These are phyloP conservation scores for Puccinia brachypodii DNA, from an alignment of 1,284 basidiomycete species.

Conservation along the genomic window DNA sequence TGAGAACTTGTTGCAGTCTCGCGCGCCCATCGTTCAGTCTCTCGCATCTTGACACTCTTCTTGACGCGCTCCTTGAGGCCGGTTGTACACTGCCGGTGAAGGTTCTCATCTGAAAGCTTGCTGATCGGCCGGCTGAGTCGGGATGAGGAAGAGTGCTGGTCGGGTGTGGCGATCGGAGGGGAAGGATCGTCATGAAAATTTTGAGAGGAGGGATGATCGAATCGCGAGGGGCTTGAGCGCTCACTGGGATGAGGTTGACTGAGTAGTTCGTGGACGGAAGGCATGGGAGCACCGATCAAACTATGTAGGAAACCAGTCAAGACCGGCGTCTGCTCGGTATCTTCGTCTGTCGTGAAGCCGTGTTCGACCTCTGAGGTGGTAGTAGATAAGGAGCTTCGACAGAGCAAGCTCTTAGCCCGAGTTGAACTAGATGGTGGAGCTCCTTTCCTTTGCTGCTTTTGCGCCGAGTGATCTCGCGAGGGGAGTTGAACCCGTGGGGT, in stretches of 20 bases:
- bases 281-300: conserved; percentile 17
- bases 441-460: conserved; percentile 11
- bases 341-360: conserved; percentile 17
- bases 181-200: too few relatives aligned
- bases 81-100: conserved; percentile 1
- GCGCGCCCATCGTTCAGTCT: conserved; percentile 38
- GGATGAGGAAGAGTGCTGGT: background rate
- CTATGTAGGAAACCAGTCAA: background rate
- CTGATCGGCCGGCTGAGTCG: background rate
- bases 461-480: background rate
- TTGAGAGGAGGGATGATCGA: background rate
- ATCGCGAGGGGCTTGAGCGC: background rate
- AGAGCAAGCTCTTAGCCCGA: background rate
- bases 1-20: conserved; percentile 9
- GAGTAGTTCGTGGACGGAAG: conserved; percentile 1
- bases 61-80: background rate
- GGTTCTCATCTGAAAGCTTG: conserved; percentile 27
- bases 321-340: background rate
- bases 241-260: background rate
- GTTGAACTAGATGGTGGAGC: conserved; percentile 10
- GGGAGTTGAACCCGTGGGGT: background rate
- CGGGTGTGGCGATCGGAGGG: background rate
- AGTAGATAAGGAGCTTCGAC: background rate
- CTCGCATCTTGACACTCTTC: conserved; percentile 15
- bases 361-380: conserved; percentile 10